These are phyloP conservation scores for Tylopilus sp. DNA, from an alignment of 1,284 basidiomycete genomes.

Conservation along the genomic window DNA sequence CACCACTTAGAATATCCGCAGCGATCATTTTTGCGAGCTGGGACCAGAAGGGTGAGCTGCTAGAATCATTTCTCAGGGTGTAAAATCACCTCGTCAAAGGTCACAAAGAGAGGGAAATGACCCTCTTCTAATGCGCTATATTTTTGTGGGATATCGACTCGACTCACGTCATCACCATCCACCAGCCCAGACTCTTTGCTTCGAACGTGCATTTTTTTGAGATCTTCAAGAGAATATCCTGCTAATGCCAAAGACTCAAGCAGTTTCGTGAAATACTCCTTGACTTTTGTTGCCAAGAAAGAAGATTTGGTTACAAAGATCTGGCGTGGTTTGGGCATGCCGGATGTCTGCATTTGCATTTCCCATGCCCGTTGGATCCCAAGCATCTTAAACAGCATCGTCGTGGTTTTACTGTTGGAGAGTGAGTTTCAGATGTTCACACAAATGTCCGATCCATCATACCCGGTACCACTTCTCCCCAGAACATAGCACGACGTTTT, in stretches of 20 bases:
- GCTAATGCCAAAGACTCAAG: constrained; percentile 47
- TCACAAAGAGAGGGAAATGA: constrained; percentile 73
- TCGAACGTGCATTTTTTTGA: constrained; percentile 32
- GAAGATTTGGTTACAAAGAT: constrained; percentile 72
- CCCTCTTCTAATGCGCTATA: constrained; percentile 58
- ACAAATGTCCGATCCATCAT: constrained; percentile 8
- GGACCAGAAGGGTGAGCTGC: constrained; percentile 2
- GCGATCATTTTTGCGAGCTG: constrained; percentile 20
- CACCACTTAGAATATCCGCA: constrained; percentile 20
- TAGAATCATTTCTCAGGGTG: not conserved
- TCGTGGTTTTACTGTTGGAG: constrained; percentile 63
- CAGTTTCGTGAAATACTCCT: constrained; percentile 62
- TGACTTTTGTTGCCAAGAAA: constrained; percentile 62
- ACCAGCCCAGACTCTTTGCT: constrained; percentile 40
- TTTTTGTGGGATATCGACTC: constrained; percentile 49
- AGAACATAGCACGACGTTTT: constrained; percentile 63
- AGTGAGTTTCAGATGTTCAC: constrained; percentile 3
- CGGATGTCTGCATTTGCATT: constrained; percentile 30
- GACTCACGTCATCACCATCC: constrained; percentile 50
- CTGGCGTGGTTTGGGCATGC: constrained; percentile 52
- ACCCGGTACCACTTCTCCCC: constrained; percentile 74
- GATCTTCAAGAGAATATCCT: constrained; percentile 39
- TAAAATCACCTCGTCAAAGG: constrained; percentile 55
- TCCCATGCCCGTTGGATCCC: constrained; percentile 57
- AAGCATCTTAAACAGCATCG: constrained; percentile 73